Percentiles rank a stretch among this genome's conserved stretches.
phyloP scores from a whole-genome alignment of 192 early-diverging fungal species.

The Entomortierella beljakovae region DNA sequence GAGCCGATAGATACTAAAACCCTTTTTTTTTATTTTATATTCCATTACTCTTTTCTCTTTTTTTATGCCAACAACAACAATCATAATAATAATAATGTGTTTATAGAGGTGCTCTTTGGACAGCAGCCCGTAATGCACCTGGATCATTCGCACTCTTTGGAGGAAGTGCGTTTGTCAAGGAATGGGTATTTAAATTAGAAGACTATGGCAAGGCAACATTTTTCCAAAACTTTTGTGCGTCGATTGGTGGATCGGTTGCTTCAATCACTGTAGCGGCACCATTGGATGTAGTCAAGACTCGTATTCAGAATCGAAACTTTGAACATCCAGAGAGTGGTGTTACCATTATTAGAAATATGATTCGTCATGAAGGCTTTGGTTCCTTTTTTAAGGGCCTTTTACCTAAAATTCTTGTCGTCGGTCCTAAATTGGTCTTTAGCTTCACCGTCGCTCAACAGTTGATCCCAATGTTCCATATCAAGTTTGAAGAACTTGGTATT shows the following conservation, averaged over 20 bases:
- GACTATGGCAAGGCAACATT: conserved; percentile 95
- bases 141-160: conserved; percentile 98
- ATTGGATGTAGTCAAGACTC: conserved; percentile 98
- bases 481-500: conserved; percentile 49
- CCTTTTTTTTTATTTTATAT: neutral
- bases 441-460: conserved; percentile 96
- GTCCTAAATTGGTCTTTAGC: conserved; percentile 96
- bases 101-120: conserved; percentile 91
- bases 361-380: conserved; percentile 88
- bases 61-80: too few species aligned
- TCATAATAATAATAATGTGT: too few species aligned
- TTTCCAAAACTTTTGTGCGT: conserved; percentile 95
- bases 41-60: neutral
- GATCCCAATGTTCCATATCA: conserved; percentile 77
- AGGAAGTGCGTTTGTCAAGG: conserved; percentile 93
- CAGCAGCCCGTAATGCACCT: conserved; percentile 95
- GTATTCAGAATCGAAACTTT: conserved; percentile 93
- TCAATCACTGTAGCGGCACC: conserved; percentile 94
- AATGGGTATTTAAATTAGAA: conserved; percentile 86
- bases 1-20: neutral
- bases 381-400: conserved; percentile 96
- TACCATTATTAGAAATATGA: conserved; percentile 87
- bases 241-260: conserved; percentile 94
- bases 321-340: conserved; percentile 89
- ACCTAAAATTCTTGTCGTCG: conserved; percentile 85